These are phyloP conservation scores for Dictyostelium capitatum DNA, from an alignment of 78 protist genomes.

Conservation along the genomic window DNA sequence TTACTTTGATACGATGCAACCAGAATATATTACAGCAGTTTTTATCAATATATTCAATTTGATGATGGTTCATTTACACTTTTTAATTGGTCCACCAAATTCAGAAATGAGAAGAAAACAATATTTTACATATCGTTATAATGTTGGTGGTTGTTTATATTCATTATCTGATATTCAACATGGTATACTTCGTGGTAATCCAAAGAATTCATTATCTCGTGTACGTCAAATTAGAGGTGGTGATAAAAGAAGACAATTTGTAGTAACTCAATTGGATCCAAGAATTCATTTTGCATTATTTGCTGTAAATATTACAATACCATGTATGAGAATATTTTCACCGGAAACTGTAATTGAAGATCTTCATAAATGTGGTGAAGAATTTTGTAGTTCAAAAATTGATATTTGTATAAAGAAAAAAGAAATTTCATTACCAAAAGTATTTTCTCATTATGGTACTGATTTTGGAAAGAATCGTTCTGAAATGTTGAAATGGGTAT, in stretches of 20 bases:
- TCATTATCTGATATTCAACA: conserved; percentile 62
- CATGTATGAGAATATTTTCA: conserved; percentile 54
- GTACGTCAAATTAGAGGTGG: conserved; percentile 68
- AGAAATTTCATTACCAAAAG: conserved; percentile 59
- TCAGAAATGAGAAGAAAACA: conserved; percentile 52
- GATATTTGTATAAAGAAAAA: conserved; percentile 76
- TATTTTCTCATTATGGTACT: conserved; percentile 77
- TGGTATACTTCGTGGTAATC: conserved; percentile 52
- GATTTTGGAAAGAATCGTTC: conserved; percentile 69
- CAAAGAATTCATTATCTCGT: conserved; percentile 60
- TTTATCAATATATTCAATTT: conserved; percentile 68
- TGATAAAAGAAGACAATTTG: conserved; percentile 48
- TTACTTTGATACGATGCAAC: conserved; percentile 30
- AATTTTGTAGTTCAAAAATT: conserved; percentile 54
- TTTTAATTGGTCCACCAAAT: conserved; percentile 75
- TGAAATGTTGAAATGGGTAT: conserved; percentile 72
- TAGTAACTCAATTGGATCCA: conserved; percentile 53
- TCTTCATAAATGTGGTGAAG: conserved; percentile 65
- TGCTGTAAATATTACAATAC: conserved; percentile 49
- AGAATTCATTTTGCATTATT: conserved; percentile 66
- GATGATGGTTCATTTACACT: conserved; percentile 56
- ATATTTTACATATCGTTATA: conserved; percentile 38
- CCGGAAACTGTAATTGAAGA: conserved; percentile 40
- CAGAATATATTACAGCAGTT: conserved; percentile 60
- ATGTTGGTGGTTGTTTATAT: conserved; percentile 44